phyloP scores from a whole-genome alignment of 139 green algal genomes.

The Micromonas pusilla region DNA sequence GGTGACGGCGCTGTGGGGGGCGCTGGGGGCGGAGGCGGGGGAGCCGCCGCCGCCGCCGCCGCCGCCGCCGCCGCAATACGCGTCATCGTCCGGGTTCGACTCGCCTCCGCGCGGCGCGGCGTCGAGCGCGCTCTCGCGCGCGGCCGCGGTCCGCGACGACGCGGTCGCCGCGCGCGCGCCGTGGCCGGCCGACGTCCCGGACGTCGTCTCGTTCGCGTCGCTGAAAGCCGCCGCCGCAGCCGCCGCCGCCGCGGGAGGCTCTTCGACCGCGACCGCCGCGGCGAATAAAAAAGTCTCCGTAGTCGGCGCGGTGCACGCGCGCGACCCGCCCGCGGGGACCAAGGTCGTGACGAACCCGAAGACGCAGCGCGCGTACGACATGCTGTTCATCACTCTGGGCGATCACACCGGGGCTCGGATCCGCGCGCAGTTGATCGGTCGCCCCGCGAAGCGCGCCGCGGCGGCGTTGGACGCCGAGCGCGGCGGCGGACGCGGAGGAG shows the following conservation, averaged over 20 bases:
- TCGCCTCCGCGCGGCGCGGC: too few species aligned
- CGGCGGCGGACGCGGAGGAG: not conserved
- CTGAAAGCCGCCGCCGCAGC: too few species aligned
- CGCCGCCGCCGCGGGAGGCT: too few species aligned
- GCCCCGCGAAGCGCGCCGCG: not conserved
- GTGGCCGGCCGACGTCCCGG: too few species aligned
- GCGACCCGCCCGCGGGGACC: not conserved
- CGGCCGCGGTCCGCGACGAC: too few species aligned
- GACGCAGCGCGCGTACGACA: constrained; percentile 2
- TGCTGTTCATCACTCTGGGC: constrained; percentile 13
- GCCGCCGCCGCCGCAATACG: too few species aligned
- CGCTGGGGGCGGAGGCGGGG: not conserved
- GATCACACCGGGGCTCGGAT: not conserved
- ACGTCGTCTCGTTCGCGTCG: too few species aligned
- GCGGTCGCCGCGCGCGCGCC: too few species aligned
- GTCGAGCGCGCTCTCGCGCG: too few species aligned
- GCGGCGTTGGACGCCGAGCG: not conserved
- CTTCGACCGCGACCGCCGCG: not conserved
- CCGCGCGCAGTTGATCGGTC: constrained; percentile 6
- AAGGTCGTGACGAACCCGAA: not conserved
- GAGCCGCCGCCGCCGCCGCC: not conserved
- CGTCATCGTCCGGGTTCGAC: too few species aligned
- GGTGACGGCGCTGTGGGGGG: not conserved
- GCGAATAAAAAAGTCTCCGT: not conserved
- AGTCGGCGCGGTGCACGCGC: not conserved